Evolutionary conservation across 768 basidiomycete genomes (phyloP).

Genomic region (Trametes cinnabarina): DNA sequence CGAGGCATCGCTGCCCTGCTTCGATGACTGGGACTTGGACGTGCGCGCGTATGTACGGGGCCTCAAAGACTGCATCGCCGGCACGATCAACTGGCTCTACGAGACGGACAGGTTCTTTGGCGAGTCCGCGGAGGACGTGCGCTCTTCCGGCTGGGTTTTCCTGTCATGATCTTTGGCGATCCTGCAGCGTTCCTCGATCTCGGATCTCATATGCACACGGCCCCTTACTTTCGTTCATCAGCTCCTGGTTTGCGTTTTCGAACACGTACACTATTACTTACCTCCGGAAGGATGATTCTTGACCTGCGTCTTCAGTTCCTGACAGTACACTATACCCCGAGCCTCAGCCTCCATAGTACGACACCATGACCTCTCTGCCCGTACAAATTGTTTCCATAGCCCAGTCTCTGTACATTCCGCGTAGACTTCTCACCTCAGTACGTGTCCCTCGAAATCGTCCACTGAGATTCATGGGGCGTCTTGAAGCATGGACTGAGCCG

Average conservation of each 20-base stretch:
- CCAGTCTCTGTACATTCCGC: no score
- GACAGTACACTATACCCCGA: no score
- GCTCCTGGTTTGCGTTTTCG: neutral
- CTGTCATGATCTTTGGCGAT: constrained; percentile 26
- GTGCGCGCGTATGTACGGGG: constrained; percentile 44
- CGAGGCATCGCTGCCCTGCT: constrained; percentile 9
- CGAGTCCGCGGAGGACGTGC: constrained; percentile 53
- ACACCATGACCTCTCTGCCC: no score
- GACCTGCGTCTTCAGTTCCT: no score
- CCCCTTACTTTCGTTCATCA: neutral
- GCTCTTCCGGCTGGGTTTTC: constrained; percentile 64
- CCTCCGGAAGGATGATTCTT: neutral
- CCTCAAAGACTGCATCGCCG: constrained; percentile 54
- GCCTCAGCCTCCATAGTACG: no score
- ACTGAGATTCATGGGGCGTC: no score
- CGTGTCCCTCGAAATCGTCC: no score
- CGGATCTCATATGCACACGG: neutral
- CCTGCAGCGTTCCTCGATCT: neutral
- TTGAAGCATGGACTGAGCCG: no score
- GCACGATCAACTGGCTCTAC: constrained; percentile 63
- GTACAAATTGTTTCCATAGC: no score
- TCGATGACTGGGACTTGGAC: constrained; percentile 25
- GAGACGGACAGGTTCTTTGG: constrained; percentile 63
- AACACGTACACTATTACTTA: neutral
- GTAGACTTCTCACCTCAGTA: no score